These are phyloP conservation scores for Aspergillus bombycis DNA, from an alignment of 2,329 filamentous ascomycete genomes.

Conservation along the genomic window DNA sequence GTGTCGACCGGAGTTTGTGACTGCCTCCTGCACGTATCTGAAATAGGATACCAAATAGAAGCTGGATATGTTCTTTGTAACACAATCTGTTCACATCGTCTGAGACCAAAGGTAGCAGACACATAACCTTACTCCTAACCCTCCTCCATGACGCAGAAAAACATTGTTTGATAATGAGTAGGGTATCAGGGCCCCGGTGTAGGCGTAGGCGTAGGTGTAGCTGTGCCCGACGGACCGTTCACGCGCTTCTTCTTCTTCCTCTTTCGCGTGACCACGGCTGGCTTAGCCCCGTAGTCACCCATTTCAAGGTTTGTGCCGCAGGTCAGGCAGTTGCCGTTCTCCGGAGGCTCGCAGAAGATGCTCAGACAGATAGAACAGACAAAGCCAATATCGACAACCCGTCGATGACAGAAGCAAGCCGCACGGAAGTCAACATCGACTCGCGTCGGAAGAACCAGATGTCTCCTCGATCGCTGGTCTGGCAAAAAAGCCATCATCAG, in stretches of 20 bases:
- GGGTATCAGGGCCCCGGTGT: slow-evolving; percentile 36
- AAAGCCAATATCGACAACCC: slow-evolving; percentile 87
- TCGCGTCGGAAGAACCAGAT: slow-evolving; percentile 76
- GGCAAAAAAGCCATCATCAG: slow-evolving; percentile 93
- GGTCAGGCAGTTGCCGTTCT: slow-evolving; percentile 73
- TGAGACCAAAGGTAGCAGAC: not conserved
- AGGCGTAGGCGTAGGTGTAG: slow-evolving; percentile 62
- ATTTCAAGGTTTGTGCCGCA: slow-evolving; percentile 79
- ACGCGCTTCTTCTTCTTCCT: slow-evolving; percentile 76
- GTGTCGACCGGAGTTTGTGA: not conserved
- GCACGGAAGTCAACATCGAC: slow-evolving; percentile 93
- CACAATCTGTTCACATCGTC: not conserved
- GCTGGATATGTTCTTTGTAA: slow-evolving; percentile 8
- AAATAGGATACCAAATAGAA: slow-evolving; percentile 16
- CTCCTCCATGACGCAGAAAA: not conserved
- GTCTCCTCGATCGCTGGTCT: slow-evolving; percentile 64
- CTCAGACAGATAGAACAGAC: slow-evolving; percentile 96
- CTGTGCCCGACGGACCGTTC: slow-evolving; percentile 53
- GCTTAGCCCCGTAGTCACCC: slow-evolving; percentile 74
- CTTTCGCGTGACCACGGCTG: slow-evolving; percentile 71
- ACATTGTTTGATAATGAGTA: not conserved
- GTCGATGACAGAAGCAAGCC: slow-evolving; percentile 96
- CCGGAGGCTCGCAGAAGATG: slow-evolving; percentile 76
- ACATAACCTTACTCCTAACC: not conserved
- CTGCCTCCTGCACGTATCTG: slow-evolving; percentile 10